Evolutionary conservation across 2,329 filamentous ascomycete genomes (phyloP), one percentile per base, ranked within the genome.

Genomic region (Elsinoe necatrix): DNA sequence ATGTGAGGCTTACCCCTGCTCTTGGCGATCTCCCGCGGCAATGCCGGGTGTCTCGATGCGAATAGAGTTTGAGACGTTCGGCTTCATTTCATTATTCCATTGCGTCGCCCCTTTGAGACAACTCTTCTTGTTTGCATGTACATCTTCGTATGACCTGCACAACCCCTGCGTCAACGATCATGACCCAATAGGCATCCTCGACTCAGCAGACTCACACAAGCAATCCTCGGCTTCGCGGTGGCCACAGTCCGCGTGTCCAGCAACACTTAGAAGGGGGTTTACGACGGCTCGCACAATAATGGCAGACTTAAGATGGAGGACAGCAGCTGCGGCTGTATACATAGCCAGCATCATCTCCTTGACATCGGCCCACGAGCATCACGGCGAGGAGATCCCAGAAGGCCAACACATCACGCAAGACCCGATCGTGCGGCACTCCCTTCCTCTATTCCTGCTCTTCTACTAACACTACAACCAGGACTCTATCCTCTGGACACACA

Each of bases 401-500:
- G 88, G 87, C 64, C 73, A 84, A 63, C 77, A 80, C 27, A 75
- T 88, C 65, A 88, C 86, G n/a, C 66, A 71, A 45, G 87, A 92
- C 31, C 87, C 88, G 1, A 79, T 92, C 64, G 85, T 88, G 23
- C 59, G 83, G 6, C 12, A 11, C 18, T 42, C 16, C 1, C 4
- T 35, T 11, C 39, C 47, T n/a, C 37, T 12, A 4, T 31, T 7
- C 12, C 42, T 8, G 7, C 14, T 37, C 16, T 23, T 11, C 31
- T 25, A 16, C 59, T 61, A 29, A 61, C 59, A 20, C n/a, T 20
- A 2, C 29, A 3, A 2, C 6, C 63, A 81, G 77, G 93, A 97
- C 70, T 80, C 84, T 41, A 89, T 84, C 65, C 73, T 98, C 81
- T 98, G 93, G 93, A 79, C 86, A 63, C 93, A 98, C 73, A 97